Conservation (phyloP, 177 flowering plant species). For the Vitis hybrid region DNA sequence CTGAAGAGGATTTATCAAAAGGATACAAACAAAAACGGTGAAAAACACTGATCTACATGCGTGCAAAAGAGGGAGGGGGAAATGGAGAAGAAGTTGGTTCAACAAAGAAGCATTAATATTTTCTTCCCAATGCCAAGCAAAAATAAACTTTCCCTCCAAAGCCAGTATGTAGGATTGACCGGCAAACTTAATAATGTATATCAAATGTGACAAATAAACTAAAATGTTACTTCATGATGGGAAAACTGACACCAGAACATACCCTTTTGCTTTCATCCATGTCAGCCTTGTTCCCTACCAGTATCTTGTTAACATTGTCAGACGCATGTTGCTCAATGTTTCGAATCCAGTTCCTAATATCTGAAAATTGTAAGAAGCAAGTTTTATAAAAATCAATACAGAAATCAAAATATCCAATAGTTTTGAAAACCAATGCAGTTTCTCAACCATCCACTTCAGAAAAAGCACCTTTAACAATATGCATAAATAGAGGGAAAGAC, state of each 20-base stretch:
- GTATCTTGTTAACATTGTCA: slow-evolving; percentile 80
- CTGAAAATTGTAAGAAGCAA: slow-evolving; percentile 28
- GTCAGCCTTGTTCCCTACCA: slow-evolving; percentile 88
- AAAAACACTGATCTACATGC: background rate
- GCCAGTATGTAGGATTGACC: too few relatives aligned
- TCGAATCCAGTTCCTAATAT: slow-evolving; percentile 84
- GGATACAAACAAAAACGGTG: background rate
- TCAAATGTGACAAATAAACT: too few relatives aligned
- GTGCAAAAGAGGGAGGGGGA: background rate
- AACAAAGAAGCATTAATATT: too few relatives aligned
- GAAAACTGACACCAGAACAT: slow-evolving; percentile 7
- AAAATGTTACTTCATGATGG: background rate
- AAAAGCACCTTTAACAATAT: background rate
- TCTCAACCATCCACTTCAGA: background rate
- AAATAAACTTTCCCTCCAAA: too few relatives aligned
- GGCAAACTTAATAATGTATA: too few relatives aligned
- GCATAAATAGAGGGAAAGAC: background rate
- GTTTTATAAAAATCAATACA: background rate
- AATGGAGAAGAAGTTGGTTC: too few relatives aligned
- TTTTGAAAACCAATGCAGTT: background rate
- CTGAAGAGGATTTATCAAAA: slow-evolving; percentile 21
- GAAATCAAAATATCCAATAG: background rate
- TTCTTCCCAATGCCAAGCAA: too few relatives aligned
- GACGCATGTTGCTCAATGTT: slow-evolving; percentile 89
- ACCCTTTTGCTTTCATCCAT: slow-evolving; percentile 90